Base-by-base conservation (phyloP, 345 rosid species). In the Lagerstroemia speciosa region DNA sequence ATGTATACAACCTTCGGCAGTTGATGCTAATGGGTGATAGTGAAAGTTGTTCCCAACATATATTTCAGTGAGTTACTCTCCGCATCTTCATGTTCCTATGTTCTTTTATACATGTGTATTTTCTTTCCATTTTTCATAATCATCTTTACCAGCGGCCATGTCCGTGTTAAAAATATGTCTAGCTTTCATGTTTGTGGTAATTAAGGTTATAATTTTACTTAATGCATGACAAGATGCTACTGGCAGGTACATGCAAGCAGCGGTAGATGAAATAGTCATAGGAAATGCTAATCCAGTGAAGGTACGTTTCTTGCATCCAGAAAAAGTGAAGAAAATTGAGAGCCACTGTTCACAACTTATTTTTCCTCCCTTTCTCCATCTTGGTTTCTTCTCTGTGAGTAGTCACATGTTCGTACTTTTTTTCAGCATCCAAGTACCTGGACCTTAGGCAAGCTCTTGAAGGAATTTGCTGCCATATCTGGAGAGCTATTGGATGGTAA, bases 201-300 rank as follows among this genome's bases (percentile, higher is more conserved):
- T 53, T 22, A 5, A 53, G 60, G 30, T 8, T 30, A 16, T 48
- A 31, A 9, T 26, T 31, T 67, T 27, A 48, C 60, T 67, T 46
- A 1, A 37, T 19, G 70, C 6, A 22, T 67, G 62, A 53, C 8
- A 53, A 67, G 41, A 50, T 67, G 30, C 62, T 53, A 22, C 16
- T 10, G 48, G 61, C 67, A 74, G 98, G 85, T 93, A 90, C 85
- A 93, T 93, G 93, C 98, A 93, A 84, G 98, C 92, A 30, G 96
- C 86, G 76, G 96, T 84, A 48, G 98, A 93, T 78, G 96, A 93
- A 82, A 84, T 87, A 11, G 82, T 90, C 70, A 75, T 86, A 72
- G 70, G 82, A 79, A 90, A 83, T 83, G 85, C 75, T 68, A 77
- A 89, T 83, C 88, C 88, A 6, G 58, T 43, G 29, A 87, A 84